Evolutionary conservation across 306 rosid genomes (phyloP).

Genomic region (Prunus campanulata): DNA sequence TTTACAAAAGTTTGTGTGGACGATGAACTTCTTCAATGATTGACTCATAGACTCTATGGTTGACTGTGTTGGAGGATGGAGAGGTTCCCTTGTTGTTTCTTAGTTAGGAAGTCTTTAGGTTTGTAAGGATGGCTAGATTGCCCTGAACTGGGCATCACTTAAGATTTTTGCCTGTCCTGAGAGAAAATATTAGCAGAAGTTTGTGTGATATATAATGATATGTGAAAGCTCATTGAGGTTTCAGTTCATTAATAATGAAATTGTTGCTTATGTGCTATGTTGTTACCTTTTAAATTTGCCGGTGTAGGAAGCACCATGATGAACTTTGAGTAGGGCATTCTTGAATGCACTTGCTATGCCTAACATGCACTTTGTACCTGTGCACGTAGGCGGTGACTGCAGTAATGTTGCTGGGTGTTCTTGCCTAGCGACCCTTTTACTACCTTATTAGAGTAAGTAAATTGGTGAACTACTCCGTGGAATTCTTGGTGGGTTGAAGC

Average conservation of each 20-base stretch:
- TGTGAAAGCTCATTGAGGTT: background rate
- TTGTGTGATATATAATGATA: background rate
- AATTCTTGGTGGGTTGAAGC: constrained; percentile 21
- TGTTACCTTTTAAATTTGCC: background rate
- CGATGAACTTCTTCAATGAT: background rate
- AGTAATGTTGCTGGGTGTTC: constrained; percentile 23
- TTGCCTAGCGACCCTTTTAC: constrained; percentile 28
- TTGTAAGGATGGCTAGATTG: background rate
- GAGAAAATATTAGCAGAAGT: background rate
- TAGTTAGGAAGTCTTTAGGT: background rate
- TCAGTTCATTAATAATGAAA: background rate
- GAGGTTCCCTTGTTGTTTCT: constrained; percentile 2
- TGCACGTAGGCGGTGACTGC: constrained; percentile 24
- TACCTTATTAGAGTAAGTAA: constrained; percentile 25
- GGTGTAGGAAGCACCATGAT: background rate
- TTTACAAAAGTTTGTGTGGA: background rate
- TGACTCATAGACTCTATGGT: background rate
- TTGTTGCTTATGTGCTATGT: background rate
- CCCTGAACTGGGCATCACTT: background rate
- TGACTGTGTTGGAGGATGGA: background rate
- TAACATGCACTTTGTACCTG: constrained; percentile 7
- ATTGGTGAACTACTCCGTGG: constrained; percentile 27
- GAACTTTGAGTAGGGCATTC: constrained; percentile 6
- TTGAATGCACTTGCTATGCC: constrained; percentile 20
- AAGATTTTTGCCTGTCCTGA: background rate